Base-by-base conservation (phyloP, 306 rosid genomes). In the Adenanthera pavonina region DNA sequence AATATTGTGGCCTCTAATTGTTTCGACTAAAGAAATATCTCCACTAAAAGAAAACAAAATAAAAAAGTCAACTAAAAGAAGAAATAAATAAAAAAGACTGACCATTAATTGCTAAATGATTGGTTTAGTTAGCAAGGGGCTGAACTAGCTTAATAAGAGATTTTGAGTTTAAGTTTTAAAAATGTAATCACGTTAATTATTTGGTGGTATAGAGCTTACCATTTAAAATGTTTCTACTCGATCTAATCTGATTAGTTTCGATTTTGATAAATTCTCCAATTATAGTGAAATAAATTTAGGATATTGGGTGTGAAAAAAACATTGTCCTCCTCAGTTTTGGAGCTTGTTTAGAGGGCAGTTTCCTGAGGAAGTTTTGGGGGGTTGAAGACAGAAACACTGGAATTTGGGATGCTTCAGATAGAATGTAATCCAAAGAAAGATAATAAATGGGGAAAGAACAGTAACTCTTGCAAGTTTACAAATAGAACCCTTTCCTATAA, bases 401-500 rank as follows among this genome's bases (percentile, higher is more conserved):
- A 74, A 84, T 60, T 34, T 84, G 38, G 93, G 91, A 76, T 82
- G 88, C 74, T 87, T 84, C 33, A 87, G 71, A 40, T 19, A 80
- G 65, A 70, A 80, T 16, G 65, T n/a, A 30, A 81, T 74, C 59
- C 74, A 17, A 46, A 68, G 15, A 17, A 75, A 60, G 49, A 82
- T 40, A 64, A 84, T 15, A 15, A 78, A 4, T 56, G 19, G 25
- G 16, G 59, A 8, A 71, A 89, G 85, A 80, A 75, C 4, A 5
- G 15, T 16, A 2, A 52, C 4, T 65, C 83, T 52, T 33, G 76
- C 84, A 20, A 82, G 47, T 0, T 81, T 57, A 40, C 76, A 74
- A 78, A 72, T 43, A 75, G 40, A 15, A 59, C 35, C 30, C 30
- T 25, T 25, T 25, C 30, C 30, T 25, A 25, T 25, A 25, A 25